Conservation (phyloP, 2,329 filamentous ascomycete species). For the Dactylonectria macrodidyma region DNA sequence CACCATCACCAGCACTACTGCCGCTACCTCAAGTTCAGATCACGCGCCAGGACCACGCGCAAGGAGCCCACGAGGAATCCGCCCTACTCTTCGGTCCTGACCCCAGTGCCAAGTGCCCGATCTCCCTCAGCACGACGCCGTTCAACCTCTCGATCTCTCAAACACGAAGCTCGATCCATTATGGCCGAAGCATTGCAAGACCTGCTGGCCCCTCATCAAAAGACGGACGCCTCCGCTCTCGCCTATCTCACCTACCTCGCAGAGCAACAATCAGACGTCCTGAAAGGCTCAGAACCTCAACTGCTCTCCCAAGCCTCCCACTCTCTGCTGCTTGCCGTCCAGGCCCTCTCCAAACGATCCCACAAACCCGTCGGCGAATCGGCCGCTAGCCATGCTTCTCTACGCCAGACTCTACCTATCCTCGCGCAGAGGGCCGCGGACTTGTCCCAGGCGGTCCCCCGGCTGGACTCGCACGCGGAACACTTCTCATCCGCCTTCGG, state of each 20-base stretch:
- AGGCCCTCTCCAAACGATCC: slow-evolving; percentile 90
- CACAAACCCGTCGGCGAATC: slow-evolving; percentile 89
- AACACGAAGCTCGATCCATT: slow-evolving; percentile 8
- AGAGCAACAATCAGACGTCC: slow-evolving; percentile 80
- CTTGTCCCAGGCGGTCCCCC: slow-evolving; percentile 81
- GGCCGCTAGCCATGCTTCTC: slow-evolving; percentile 80
- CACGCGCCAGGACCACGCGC: neutral
- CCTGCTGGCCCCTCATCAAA: slow-evolving; percentile 51
- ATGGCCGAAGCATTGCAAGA: slow-evolving; percentile 58
- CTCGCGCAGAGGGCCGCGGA: slow-evolving; percentile 77
- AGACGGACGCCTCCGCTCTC: slow-evolving; percentile 67
- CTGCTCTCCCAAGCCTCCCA: slow-evolving; percentile 86
- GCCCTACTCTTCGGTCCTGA: neutral
- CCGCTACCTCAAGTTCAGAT: neutral
- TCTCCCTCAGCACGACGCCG: slow-evolving; percentile 9
- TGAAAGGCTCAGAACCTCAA: slow-evolving; percentile 83
- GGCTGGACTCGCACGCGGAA: slow-evolving; percentile 83
- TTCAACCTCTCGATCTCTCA: slow-evolving; percentile 1
- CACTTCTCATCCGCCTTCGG: slow-evolving; percentile 88
- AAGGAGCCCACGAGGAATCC: neutral
- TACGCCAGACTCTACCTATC: slow-evolving; percentile 79
- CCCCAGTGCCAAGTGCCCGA: neutral
- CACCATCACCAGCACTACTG: neutral
- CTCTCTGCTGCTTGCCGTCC: slow-evolving; percentile 84
- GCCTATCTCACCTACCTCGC: slow-evolving; percentile 85